Evolutionary conservation across 2,329 filamentous ascomycete species (phyloP), one percentile per base, ranked within the genome.

Genomic region (Aspergillus candidus): DNA sequence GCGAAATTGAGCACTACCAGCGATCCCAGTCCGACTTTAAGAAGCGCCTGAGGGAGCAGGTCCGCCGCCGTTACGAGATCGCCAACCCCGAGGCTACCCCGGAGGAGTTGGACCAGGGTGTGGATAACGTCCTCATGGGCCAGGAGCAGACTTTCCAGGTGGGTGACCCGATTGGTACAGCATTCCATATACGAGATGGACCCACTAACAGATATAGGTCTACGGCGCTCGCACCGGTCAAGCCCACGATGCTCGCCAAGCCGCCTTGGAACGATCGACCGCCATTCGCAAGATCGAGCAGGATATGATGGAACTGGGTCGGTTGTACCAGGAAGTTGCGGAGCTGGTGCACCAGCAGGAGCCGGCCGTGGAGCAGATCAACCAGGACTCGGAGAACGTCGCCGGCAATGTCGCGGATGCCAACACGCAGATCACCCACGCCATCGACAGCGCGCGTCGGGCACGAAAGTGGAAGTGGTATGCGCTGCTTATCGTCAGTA

Each of bases 401-500:
- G 81, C 86, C 38, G 82, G 85, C 46, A 87, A 97, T 66, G 79
- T 96, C 38, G 80, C 84, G 59, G 85, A 93, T 65, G 91, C 84
- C 52, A 96, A 93, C 61, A 78, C 81, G 51, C 82, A 96, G 67
- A 86, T 97, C 47, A 82, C 77, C 32, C 79, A 78, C n/a, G 90
- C 90, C 11, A 86, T 95, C 50, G 76, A 78, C 49, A 94, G 87
- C 55, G 91, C 91, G 7, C 77, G 84, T 64, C 79, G 81, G 56
- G 87, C 85, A 40, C 79, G 87, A 56, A 87, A 82, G 73, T 94
- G 94, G 88, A 96, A 96, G 85, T 96, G 89, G 90, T 90, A 86
- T 65, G 95, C 89, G 75, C 71, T 95, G 55, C 82, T 84, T 59
- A 88, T 96, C 60, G 72, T 76, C 56, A 71, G 73, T 77, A 63